These are phyloP conservation scores for Lichtheimia ramosa DNA, from an alignment of 371 early-diverging fungal species.

Conservation along the genomic window DNA sequence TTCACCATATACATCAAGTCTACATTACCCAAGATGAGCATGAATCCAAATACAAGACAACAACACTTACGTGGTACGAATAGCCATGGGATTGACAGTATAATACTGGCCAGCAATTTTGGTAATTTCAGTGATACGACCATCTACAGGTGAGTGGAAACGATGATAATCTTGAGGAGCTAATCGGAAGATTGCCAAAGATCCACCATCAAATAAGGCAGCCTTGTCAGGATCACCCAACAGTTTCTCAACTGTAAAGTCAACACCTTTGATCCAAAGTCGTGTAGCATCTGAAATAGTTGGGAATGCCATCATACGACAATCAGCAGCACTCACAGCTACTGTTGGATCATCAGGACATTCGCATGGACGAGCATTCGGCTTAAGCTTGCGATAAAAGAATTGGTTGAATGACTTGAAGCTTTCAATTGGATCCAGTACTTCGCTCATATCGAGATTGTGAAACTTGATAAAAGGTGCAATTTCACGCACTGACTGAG, in stretches of 20 bases:
- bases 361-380: constrained; percentile 65
- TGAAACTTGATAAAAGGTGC: constrained; percentile 80
- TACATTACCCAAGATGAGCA: not conserved
- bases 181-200: constrained; percentile 76
- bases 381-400: constrained; percentile 84
- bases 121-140: constrained; percentile 58
- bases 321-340: constrained; percentile 80
- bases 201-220: constrained; percentile 61
- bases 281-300: constrained; percentile 69
- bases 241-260: constrained; percentile 67
- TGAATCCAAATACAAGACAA: not conserved
- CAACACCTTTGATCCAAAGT: constrained; percentile 87
- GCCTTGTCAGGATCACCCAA: constrained; percentile 59
- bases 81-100: constrained; percentile 90
- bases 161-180: constrained; percentile 91
- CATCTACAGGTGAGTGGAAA: constrained; percentile 83
- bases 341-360: constrained; percentile 64
- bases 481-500: constrained; percentile 70
- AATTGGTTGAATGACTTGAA: constrained; percentile 87
- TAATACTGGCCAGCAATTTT: constrained; percentile 74
- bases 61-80: constrained; percentile 56
- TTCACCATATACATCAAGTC: constrained; percentile 82
- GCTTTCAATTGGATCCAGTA: constrained; percentile 64
- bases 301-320: constrained; percentile 73
- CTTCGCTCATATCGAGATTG: constrained; percentile 58